Base-by-base conservation (phyloP, 768 basidiomycete species). In the Agrocybe pediades region DNA sequence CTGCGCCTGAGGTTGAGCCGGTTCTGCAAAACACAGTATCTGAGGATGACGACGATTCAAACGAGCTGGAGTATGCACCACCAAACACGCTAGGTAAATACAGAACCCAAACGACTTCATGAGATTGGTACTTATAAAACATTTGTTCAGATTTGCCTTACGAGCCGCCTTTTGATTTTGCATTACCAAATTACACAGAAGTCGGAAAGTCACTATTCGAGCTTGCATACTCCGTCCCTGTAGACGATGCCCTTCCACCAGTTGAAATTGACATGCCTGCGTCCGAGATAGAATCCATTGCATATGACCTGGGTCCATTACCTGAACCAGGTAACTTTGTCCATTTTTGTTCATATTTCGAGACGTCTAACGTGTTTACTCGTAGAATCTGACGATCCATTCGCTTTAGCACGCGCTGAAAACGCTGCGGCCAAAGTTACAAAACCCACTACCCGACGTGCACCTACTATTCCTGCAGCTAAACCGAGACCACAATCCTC, bases 51-150 rank as follows among this genome's bases (percentile, higher is more conserved):
- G 59, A 68, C 45, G 75, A 77, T 58, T 64, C 67, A 44, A 79
- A 78, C 48, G 80, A 82, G 54, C 66, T 82, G 41, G 81, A 83
- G 58, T 82, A 80, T 57, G 76, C 78, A 72, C 67, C 80, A 13
- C 81, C 81, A 2, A 81, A 80, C 58, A 75, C 71, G 7, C 60
- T 74, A 17, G 65, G 78, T 75, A 54, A 43, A 70, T 9, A n/a
- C n/a, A n/a, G n/a, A n/a, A n/a, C n/a, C 25, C 11, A 39, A 11
- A 43, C 19, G 6, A 20, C 11, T 36, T n/a, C 8, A n/a, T 49
- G 3, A 6, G 16, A 29, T 33, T 54, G 3, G 16, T 16, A 36
- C n/a, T 2, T 25, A 29, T 43, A 15, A 41, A 21, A 7, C 4
- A 4, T 9, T 2, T 30, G n/a, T 7, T 11, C 47, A 80, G 80